A percentile compares a stretch with the other conserved stretches of the same genome.
phyloP scores from a whole-genome alignment of 345 rosid genomes.

The Eucalyptus grandis region DNA sequence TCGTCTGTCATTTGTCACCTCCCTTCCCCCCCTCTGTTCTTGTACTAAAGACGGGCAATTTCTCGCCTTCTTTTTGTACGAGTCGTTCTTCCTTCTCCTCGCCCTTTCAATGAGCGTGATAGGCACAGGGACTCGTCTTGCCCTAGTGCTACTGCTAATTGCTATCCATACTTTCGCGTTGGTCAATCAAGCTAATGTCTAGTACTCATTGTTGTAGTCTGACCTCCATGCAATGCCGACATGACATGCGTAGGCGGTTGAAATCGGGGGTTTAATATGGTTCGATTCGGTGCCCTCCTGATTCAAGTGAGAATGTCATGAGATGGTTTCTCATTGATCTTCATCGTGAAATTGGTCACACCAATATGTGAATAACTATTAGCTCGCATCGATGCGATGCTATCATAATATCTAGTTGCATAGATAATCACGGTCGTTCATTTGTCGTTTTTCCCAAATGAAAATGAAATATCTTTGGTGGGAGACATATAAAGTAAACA shows the following conservation, averaged over 20 bases:
- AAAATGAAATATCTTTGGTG: neutral
- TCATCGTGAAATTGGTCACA: neutral
- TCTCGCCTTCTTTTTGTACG: neutral
- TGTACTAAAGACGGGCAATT: neutral
- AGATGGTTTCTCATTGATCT: neutral
- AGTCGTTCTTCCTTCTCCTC: neutral
- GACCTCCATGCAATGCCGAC: neutral
- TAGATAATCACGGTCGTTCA: neutral
- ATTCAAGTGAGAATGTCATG: neutral
- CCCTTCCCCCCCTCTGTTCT: neutral
- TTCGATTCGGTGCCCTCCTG: fast-evolving
- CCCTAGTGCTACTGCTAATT: neutral
- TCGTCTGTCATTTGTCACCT: neutral
- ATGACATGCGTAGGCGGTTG: neutral
- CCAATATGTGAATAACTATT: neutral
- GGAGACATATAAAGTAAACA: neutral
- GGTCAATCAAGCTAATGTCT: neutral
- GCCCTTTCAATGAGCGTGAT: neutral
- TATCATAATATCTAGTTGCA: neutral
- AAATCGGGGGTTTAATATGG: neutral
- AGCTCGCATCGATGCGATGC: neutral
- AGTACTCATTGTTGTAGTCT: neutral
- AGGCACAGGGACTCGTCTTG: neutral
- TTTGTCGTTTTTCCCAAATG: neutral
- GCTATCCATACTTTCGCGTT: neutral